Evolutionary conservation across 805 yeast species (phyloP).

Genomic region (Wickerhamiella brachini): DNA sequence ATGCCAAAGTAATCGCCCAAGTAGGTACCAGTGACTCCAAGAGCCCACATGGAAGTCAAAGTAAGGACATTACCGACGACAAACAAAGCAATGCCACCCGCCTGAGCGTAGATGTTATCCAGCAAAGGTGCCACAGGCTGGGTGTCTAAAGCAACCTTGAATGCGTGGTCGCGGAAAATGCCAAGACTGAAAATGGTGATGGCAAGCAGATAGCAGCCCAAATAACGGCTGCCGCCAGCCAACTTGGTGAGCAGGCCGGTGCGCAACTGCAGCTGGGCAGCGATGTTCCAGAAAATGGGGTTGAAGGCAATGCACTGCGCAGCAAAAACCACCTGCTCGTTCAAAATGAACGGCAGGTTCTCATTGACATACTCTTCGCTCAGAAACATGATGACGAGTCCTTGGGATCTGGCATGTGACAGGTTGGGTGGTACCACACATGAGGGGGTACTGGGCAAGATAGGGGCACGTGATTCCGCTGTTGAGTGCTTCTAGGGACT

Average conservation of each 20-base stretch:
- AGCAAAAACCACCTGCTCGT: conserved; percentile 11
- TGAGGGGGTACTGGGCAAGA: too few relatives aligned
- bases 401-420: neutral
- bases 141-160: conserved; percentile 49
- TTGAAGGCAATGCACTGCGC: conserved; percentile 54
- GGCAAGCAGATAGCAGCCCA: conserved; percentile 81
- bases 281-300: conserved; percentile 91
- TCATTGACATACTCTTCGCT: neutral
- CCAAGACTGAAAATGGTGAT: conserved; percentile 75
- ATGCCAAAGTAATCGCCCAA: conserved; percentile 96
- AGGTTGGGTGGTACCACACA: too few relatives aligned
- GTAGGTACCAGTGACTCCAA: conserved; percentile 94
- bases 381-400: neutral
- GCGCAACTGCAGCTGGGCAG: conserved; percentile 74
- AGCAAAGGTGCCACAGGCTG: conserved; percentile 58
- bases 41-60: conserved; percentile 70
- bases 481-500: too few relatives aligned
- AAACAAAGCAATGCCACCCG: conserved; percentile 43
- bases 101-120: conserved; percentile 27
- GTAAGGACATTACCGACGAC: conserved; percentile 70
- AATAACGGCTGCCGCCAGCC: conserved; percentile 46
- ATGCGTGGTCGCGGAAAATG: conserved; percentile 60
- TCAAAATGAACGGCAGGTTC: conserved; percentile 5
- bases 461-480: too few relatives aligned
- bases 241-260: conserved; percentile 63